Percentiles rank a stretch among this genome's conserved stretches.
These are phyloP conservation scores for Aquilaria yunnanensis DNA, from an alignment of 345 rosid species.

Conservation along the genomic window DNA sequence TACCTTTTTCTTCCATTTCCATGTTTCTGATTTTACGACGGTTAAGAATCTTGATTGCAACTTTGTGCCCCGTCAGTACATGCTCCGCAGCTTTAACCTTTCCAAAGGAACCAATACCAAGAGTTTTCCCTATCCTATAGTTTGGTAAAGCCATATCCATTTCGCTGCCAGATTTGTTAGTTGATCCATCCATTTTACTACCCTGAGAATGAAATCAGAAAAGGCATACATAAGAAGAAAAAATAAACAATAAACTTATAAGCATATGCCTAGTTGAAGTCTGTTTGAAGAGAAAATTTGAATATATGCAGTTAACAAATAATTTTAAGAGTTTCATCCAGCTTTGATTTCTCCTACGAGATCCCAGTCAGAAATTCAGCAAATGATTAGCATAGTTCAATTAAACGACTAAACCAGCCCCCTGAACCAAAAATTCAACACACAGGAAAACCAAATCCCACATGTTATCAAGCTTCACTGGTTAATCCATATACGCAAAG, in stretches of 20 bases:
- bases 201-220: neutral
- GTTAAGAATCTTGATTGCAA: conserved; percentile 92
- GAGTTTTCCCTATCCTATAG: conserved; percentile 79
- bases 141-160: conserved; percentile 51
- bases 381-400: too few species aligned
- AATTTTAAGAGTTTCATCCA: too few species aligned
- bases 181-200: conserved; percentile 54
- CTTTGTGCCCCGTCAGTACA: conserved; percentile 75
- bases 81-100: conserved; percentile 94
- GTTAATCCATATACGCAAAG: too few species aligned
- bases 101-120: conserved; percentile 92
- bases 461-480: too few species aligned
- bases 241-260: neutral
- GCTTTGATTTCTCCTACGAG: too few species aligned
- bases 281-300: too few species aligned
- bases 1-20: conserved; percentile 97
- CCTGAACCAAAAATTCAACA: too few species aligned
- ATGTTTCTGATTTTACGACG: conserved; percentile 70
- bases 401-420: too few species aligned
- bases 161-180: conserved; percentile 39
- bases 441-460: too few species aligned
- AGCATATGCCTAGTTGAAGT: neutral
- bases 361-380: too few species aligned
- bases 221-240: neutral
- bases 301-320: too few species aligned